Conservation (phyloP, 2,329 filamentous ascomycete genomes). For the Paraphaeosphaeria minitans region DNA sequence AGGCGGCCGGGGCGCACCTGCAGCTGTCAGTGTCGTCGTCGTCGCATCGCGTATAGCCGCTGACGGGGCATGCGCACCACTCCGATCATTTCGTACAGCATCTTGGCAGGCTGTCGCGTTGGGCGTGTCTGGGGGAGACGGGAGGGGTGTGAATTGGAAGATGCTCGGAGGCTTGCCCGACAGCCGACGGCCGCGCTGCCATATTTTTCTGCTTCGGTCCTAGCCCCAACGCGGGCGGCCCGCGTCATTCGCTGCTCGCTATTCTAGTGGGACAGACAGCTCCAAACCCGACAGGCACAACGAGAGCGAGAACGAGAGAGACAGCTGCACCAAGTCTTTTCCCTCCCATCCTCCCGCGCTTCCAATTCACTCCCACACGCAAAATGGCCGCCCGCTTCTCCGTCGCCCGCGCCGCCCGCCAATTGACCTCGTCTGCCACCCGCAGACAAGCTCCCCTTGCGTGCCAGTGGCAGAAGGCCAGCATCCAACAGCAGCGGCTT, state of each 20-base stretch:
- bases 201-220: constrained; percentile 10
- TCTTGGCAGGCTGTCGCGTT: constrained; percentile 47
- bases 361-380: constrained; percentile 6
- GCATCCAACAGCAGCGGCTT: constrained; percentile 35
- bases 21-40: constrained; percentile 14
- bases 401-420: constrained; percentile 41
- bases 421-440: constrained; percentile 37
- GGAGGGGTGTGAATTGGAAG: constrained; percentile 7
- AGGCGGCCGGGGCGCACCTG: constrained; percentile 92
- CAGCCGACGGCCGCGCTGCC: not conserved
- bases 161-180: not conserved
- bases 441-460: constrained; percentile 30
- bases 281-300: constrained; percentile 2
- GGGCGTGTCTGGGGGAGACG: constrained; percentile 5
- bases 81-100: constrained; percentile 98
- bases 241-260: constrained; percentile 8
- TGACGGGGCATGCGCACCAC: constrained; percentile 66
- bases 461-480: constrained; percentile 27
- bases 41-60: not conserved
- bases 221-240: not conserved
- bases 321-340: constrained; percentile 3
- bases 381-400: constrained; percentile 45
- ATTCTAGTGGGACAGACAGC: not conserved
- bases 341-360: constrained; percentile 9
- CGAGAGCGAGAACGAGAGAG: too few species aligned